Percentiles rank a stretch among this genome's conserved stretches.
Conservation (phyloP, 139 green algal genomes). For the Micractinium conductrix region DNA sequence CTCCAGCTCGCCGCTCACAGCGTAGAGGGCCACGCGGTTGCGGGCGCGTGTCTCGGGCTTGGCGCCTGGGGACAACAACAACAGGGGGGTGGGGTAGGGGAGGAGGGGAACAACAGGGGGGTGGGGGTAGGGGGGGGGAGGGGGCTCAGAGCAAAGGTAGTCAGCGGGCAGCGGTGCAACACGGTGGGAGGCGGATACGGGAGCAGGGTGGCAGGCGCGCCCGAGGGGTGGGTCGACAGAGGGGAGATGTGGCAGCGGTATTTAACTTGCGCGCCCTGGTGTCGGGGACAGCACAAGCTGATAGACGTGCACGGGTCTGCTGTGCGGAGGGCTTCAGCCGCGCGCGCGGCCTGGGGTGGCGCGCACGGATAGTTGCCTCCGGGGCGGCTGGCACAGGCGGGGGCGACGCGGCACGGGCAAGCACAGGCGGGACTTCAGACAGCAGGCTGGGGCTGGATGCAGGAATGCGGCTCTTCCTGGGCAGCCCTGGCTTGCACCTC, state of each 20-base stretch:
- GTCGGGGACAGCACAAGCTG: conserved; percentile 26
- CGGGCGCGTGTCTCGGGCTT: conserved; percentile 41
- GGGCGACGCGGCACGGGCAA: too few relatives aligned
- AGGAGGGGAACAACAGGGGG: too few relatives aligned
- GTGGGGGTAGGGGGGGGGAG: not conserved
- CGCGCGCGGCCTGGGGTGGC: not conserved
- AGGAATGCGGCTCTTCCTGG: too few relatives aligned
- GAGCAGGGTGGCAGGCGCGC: not conserved
- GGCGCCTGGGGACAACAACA: conserved; percentile 44
- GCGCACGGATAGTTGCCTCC: conserved; percentile 51
- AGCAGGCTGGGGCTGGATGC: too few relatives aligned
- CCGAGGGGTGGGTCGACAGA: not conserved
- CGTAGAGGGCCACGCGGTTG: conserved; percentile 77
- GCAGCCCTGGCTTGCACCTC: too few relatives aligned
- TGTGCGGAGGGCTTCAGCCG: conserved; percentile 53
- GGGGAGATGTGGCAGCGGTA: conserved; percentile 39
- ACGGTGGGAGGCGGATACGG: not conserved
- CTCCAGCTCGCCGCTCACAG: conserved; percentile 59
- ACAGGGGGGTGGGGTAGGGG: not conserved
- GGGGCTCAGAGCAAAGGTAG: not conserved
- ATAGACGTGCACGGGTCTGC: conserved; percentile 20
- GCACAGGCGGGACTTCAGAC: too few relatives aligned
- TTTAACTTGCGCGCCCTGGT: conserved; percentile 45
- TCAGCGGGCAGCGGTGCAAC: not conserved
- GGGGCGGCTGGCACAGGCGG: too few relatives aligned